Conservation (phyloP, 2,329 filamentous ascomycete genomes). For the Fusarium torulosum region DNA sequence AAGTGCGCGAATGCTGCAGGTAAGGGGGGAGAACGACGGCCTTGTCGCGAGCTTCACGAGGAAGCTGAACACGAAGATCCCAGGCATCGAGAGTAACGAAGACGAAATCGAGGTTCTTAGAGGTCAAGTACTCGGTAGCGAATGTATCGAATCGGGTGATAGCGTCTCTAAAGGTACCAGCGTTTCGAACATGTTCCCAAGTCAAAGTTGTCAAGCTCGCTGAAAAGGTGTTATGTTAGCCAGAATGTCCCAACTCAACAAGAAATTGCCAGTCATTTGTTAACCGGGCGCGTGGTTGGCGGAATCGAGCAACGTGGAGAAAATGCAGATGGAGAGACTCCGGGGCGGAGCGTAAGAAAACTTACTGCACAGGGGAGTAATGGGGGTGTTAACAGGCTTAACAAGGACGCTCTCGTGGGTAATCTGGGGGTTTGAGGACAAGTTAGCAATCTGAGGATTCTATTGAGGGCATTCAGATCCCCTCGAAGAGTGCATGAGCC, state of each 20-base stretch:
- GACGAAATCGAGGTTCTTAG: constrained; percentile 94
- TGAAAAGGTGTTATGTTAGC: constrained; percentile 57
- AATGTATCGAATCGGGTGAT: constrained; percentile 96
- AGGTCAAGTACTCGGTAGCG: constrained; percentile 88
- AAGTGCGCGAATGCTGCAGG: constrained; percentile 96
- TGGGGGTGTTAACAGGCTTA: constrained; percentile 98
- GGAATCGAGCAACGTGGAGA: constrained; percentile 35
- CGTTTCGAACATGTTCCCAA: constrained; percentile 98
- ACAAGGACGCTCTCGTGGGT: constrained; percentile 96
- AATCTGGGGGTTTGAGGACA: constrained; percentile 67
- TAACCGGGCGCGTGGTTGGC: constrained; percentile 28
- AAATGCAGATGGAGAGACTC: constrained; percentile 36
- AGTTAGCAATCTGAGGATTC: constrained; percentile 28
- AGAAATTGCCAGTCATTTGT: constrained; percentile 13
- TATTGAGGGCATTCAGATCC: not conserved
- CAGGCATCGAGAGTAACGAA: constrained; percentile 99
- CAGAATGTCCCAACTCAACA: constrained; percentile 17
- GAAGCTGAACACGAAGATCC: constrained; percentile 97
- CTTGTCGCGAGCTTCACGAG: constrained; percentile 97
- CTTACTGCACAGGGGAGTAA: constrained; percentile 98
- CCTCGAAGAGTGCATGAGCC: not conserved
- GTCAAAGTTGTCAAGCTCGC: constrained; percentile 97
- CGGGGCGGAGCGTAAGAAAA: constrained; percentile 52
- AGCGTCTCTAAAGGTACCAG: constrained; percentile 96
- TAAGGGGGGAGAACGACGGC: constrained; percentile 96